phyloP scores from a whole-genome alignment of 257 asterid species.

The Catharanthus roseus region DNA sequence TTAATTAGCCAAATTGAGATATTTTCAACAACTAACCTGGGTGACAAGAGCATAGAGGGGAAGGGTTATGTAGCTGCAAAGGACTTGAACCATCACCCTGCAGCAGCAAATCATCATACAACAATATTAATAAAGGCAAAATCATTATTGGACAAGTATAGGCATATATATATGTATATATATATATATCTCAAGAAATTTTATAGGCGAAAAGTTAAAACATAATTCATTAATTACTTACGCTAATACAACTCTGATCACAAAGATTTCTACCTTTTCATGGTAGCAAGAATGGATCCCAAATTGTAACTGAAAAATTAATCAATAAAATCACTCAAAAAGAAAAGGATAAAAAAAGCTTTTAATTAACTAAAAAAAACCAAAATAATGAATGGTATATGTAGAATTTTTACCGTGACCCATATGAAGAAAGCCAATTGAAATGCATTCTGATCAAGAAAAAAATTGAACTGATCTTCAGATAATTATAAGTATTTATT shows the following conservation, averaged over 20 bases:
- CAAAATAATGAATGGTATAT: not conserved
- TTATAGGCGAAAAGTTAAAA: not conserved
- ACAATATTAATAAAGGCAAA: not conserved
- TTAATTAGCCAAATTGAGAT: too few relatives aligned
- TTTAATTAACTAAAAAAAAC: not conserved
- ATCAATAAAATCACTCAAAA: not conserved
- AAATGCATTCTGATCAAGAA: slow-evolving; percentile 50
- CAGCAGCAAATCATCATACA: not conserved
- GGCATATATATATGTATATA: not conserved
- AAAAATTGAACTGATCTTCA: not conserved
- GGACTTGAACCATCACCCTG: slow-evolving; percentile 65
- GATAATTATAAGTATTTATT: not conserved
- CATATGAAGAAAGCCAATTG: slow-evolving; percentile 67
- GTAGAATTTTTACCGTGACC: slow-evolving; percentile 48
- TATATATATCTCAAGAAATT: not conserved
- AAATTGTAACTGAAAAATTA: slow-evolving; percentile 52
- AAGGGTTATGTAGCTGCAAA: slow-evolving; percentile 78
- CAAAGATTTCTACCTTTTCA: slow-evolving; percentile 34
- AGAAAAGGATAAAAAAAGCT: not conserved
- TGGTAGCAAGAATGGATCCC: slow-evolving; percentile 71
- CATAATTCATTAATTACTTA: slow-evolving; percentile 40
- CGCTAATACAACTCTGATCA: slow-evolving; percentile 63
- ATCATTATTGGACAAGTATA: not conserved
- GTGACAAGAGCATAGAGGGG: slow-evolving; percentile 85
- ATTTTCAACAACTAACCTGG: too few relatives aligned